Conservation (phyloP, 139 green algal genomes). For the Ettlia oleoabundans region DNA sequence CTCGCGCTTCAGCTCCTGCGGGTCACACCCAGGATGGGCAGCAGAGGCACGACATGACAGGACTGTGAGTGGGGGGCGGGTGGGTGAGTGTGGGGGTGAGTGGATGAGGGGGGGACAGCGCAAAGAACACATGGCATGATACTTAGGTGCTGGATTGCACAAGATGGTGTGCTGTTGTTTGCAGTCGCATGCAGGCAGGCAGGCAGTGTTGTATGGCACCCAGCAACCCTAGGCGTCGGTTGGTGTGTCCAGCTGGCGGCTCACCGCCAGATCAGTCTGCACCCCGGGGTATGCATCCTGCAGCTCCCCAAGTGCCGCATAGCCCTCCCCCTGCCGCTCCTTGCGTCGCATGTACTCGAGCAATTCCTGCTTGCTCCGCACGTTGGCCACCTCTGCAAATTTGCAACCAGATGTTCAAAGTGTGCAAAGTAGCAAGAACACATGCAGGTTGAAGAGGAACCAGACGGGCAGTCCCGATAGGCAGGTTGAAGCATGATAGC, state of each 20-base stretch:
- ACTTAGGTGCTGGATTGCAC: too few species aligned
- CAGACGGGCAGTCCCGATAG: background rate
- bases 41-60: too few species aligned
- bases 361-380: constrained; percentile 31
- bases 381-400: constrained; percentile 41
- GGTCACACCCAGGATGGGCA: too few species aligned
- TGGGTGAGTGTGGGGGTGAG: too few species aligned
- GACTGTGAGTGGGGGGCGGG: too few species aligned
- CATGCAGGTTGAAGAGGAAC: background rate
- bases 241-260: background rate
- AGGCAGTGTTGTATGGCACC: background rate
- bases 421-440: background rate
- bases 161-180: too few species aligned
- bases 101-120: too few species aligned
- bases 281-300: constrained; percentile 16
- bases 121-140: too few species aligned
- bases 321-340: constrained; percentile 17
- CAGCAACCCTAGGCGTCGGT: background rate
- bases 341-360: constrained; percentile 26
- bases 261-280: constrained; percentile 19
- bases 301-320: constrained; percentile 23
- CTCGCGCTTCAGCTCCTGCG: constrained; percentile 27
- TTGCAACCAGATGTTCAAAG: too few species aligned
- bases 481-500: too few species aligned
- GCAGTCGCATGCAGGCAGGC: too few species aligned